These are phyloP conservation scores for Monosporozyma solicola DNA, from an alignment of 805 yeast species.

Conservation along the genomic window DNA sequence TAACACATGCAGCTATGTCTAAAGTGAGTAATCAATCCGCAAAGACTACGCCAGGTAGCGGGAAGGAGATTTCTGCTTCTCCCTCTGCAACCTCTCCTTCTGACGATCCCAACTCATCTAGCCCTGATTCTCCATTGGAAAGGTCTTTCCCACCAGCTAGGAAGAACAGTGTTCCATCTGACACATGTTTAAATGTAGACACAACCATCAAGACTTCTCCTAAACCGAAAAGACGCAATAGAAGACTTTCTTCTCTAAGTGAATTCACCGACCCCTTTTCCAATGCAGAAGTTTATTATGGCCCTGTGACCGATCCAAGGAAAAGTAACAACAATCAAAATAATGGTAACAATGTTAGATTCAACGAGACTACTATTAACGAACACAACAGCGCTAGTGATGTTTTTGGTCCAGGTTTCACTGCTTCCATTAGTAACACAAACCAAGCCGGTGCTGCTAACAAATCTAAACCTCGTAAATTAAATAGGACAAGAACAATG, in stretches of 20 bases:
- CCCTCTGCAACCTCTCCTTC: not conserved
- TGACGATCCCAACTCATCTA: not conserved
- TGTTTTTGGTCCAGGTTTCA: not conserved
- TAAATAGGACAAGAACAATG: constrained; percentile 50
- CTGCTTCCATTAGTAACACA: not conserved
- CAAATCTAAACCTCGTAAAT: constrained; percentile 11
- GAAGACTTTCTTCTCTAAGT: constrained; percentile 37
- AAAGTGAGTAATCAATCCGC: not conserved
- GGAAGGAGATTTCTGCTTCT: not conserved
- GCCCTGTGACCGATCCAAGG: constrained; percentile 50
- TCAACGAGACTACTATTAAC: not conserved
- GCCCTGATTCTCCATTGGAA: not conserved
- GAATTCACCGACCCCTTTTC: constrained; percentile 55
- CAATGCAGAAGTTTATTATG: constrained; percentile 61
- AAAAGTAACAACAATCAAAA: constrained; percentile 21
- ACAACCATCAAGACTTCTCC: not conserved
- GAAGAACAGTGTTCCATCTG: not conserved
- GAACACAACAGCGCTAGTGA: not conserved
- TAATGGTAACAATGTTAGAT: not conserved
- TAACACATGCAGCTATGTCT: not conserved
- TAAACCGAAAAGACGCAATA: constrained; percentile 5
- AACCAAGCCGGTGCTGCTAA: not conserved
- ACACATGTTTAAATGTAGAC: not conserved
- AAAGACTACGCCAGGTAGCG: not conserved
- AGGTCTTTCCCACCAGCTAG: not conserved